These are phyloP conservation scores for Clausena lansium DNA, from an alignment of 345 rosid genomes.

Conservation along the genomic window DNA sequence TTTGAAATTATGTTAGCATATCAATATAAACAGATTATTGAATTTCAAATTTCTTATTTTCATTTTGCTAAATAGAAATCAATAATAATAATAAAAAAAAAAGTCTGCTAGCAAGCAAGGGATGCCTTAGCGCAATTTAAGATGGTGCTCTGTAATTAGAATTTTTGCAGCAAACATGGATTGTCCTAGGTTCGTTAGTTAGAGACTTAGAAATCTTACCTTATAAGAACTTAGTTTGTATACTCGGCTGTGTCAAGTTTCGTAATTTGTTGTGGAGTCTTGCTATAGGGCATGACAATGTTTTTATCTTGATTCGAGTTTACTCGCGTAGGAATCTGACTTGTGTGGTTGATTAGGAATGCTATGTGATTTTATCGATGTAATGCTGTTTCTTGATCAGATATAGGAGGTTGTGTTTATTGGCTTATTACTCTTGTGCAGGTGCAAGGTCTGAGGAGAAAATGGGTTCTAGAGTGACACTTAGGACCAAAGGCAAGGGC, in stretches of 20 bases:
- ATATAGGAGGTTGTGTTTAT: background rate
- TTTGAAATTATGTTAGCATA: background rate
- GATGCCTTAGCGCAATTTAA: background rate
- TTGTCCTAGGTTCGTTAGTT: no score
- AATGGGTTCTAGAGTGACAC: conserved; percentile 25
- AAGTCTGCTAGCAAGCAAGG: background rate
- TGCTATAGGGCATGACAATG: fast-evolving
- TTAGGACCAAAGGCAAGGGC: conserved; percentile 41
- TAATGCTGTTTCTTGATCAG: background rate
- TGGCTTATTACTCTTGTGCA: background rate
- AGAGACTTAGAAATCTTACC: no score
- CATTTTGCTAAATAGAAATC: background rate
- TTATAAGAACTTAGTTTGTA: no score
- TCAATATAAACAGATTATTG: background rate
- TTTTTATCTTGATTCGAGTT: no score
- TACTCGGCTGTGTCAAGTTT: background rate
- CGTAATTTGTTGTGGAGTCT: background rate
- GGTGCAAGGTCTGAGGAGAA: background rate
- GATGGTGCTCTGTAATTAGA: background rate
- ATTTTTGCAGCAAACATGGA: no score
- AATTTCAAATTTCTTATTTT: background rate
- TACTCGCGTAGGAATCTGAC: background rate
- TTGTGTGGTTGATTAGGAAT: background rate
- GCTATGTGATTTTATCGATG: background rate
- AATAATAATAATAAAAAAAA: background rate